phyloP scores from a whole-genome alignment of 768 basidiomycete species.

The Stropharia rugosoannulata region DNA sequence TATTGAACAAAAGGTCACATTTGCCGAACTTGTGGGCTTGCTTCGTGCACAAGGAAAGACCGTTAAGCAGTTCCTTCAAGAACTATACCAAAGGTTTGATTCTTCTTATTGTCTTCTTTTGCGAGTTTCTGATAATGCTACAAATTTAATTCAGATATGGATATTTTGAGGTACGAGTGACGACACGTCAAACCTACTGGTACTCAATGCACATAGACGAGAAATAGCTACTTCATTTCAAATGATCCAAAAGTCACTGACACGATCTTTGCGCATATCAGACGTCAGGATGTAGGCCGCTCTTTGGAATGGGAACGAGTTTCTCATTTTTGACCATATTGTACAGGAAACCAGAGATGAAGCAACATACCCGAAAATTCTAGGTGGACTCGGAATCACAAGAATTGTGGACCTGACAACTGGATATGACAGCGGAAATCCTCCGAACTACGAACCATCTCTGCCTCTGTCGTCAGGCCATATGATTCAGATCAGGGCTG shows the following conservation, averaged over 20 bases:
- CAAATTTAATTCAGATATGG: slow-evolving; percentile 53
- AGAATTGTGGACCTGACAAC: slow-evolving; percentile 74
- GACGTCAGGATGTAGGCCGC: slow-evolving; percentile 49
- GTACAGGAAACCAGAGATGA: slow-evolving; percentile 5
- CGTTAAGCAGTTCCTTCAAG: slow-evolving; percentile 56
- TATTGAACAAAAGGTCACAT: slow-evolving; percentile 46
- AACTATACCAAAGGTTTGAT: slow-evolving; percentile 56
- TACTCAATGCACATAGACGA: slow-evolving; percentile 46
- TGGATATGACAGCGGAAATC: slow-evolving; percentile 75
- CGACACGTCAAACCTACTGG: background rate
- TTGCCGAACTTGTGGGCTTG: slow-evolving; percentile 62
- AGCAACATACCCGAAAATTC: slow-evolving; percentile 54
- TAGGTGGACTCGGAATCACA: slow-evolving; percentile 60
- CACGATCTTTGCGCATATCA: slow-evolving; percentile 64
- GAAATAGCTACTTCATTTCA: slow-evolving; percentile 83
- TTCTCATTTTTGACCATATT: background rate
- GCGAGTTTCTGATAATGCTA: background rate
- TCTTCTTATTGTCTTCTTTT: background rate
- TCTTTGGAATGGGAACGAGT: background rate
- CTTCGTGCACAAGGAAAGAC: slow-evolving; percentile 53
- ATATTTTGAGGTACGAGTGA: slow-evolving; percentile 60
- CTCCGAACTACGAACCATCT: slow-evolving; percentile 59
- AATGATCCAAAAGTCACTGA: slow-evolving; percentile 64
- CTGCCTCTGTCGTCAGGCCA: slow-evolving; percentile 77
- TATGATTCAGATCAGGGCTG: slow-evolving; percentile 81